Percentiles rank a stretch among this genome's conserved stretches.
These are phyloP conservation scores for Boletus albobrunnescens DNA, from an alignment of 1,284 basidiomycete species.

Conservation along the genomic window DNA sequence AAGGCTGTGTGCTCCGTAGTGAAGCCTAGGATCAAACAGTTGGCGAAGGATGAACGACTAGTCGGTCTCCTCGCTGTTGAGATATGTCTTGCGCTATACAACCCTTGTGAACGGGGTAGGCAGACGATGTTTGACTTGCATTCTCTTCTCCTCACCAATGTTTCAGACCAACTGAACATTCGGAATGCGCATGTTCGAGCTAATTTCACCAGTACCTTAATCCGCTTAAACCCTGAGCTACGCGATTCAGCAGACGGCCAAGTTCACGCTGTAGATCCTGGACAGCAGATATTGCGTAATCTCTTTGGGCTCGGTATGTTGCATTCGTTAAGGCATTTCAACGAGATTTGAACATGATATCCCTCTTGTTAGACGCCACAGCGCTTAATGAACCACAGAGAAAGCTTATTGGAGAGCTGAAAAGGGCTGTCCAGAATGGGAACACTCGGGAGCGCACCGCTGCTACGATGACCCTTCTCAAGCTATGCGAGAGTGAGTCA, in stretches of 20 bases:
- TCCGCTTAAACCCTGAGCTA: neutral
- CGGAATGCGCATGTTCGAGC: constrained; percentile 8
- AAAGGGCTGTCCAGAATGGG: neutral
- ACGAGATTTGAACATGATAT: neutral
- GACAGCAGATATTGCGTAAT: constrained; percentile 1
- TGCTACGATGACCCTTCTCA: constrained; percentile 20
- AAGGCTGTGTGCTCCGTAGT: constrained; percentile 5
- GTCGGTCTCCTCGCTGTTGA: constrained; percentile 27
- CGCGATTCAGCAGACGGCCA: neutral
- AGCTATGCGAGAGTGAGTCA: constrained; percentile 4
- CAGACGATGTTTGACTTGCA: neutral
- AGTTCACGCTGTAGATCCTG: neutral
- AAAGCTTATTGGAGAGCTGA: constrained; percentile 13
- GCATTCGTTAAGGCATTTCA: neutral
- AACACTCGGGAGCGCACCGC: constrained; percentile 15
- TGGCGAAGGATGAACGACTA: constrained; percentile 10
- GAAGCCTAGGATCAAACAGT: constrained; percentile 10
- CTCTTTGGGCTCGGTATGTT: constrained; percentile 24
- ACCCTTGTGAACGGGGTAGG: constrained; percentile 6
- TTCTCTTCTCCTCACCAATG: neutral
- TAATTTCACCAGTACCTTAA: constrained; percentile 15
- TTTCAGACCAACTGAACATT: constrained; percentile 8
- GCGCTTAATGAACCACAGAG: neutral
- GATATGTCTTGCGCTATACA: constrained; percentile 14
- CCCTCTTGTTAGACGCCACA: constrained; percentile 4